Evolutionary conservation across 192 early-diverging fungal genomes (phyloP).

Genomic region (Podochytrium sp.): DNA sequence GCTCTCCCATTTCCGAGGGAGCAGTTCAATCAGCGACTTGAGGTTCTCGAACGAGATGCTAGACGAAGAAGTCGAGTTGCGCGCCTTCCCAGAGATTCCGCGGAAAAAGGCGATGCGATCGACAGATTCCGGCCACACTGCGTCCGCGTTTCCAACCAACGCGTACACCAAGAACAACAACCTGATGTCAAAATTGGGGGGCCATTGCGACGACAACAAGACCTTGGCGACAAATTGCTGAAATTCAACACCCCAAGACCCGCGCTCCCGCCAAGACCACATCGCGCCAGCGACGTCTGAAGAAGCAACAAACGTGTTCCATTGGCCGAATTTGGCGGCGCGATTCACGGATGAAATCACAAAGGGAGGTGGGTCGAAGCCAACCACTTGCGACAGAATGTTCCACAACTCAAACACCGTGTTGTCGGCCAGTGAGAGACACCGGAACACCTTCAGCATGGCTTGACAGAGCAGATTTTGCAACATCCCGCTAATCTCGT

Average conservation of each 20-base stretch:
- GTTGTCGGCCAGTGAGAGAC: neutral
- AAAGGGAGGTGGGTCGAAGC: neutral
- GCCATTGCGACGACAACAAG: constrained; percentile 3
- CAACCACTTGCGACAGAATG: neutral
- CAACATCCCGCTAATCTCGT: neutral
- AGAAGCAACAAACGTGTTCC: constrained; percentile 6
- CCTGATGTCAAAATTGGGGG: neutral
- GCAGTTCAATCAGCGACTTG: neutral
- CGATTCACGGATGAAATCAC: neutral
- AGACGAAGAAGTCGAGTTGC: neutral
- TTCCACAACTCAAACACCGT: constrained; percentile 14
- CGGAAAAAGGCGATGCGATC: neutral
- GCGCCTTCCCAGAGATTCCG: neutral
- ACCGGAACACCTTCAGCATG: neutral
- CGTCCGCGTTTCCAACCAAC: neutral
- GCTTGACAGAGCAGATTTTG: neutral
- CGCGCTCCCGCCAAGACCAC: constrained; percentile 12
- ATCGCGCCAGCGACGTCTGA: neutral
- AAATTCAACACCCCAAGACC: neutral
- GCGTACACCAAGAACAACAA: neutral
- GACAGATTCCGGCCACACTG: neutral
- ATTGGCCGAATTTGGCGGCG: neutral
- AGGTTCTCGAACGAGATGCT: neutral
- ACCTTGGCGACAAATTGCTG: neutral
- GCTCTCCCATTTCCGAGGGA: neutral